These are phyloP conservation scores for Colletotrichum sp. DNA, from an alignment of 2,329 filamentous ascomycete genomes.

Conservation along the genomic window DNA sequence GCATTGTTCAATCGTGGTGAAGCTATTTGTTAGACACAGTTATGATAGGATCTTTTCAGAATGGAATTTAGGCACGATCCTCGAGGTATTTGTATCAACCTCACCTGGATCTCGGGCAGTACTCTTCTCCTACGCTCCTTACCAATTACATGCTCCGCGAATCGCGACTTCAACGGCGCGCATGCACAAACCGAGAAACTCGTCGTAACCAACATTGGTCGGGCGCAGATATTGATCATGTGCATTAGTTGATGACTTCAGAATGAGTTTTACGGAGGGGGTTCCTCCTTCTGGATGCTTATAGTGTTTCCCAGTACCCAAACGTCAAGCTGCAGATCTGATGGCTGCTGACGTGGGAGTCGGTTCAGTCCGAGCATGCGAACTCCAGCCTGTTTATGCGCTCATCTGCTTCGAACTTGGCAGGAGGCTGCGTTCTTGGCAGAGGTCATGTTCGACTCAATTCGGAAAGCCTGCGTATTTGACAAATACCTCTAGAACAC, in stretches of 20 bases:
- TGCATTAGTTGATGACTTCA: neutral
- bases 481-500: too few relatives aligned
- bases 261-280: neutral
- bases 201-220: too few relatives aligned
- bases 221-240: neutral
- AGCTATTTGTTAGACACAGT: accelerated
- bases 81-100: too few relatives aligned
- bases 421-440: neutral
- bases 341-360: neutral
- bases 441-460: neutral
- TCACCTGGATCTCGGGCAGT: accelerated
- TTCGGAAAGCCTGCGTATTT: neutral
- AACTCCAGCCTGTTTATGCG: accelerated
- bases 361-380: neutral
- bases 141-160: accelerated
- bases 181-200: accelerated
- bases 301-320: neutral
- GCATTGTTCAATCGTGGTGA: neutral
- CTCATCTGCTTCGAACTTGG: accelerated
- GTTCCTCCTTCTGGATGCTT: neutral
- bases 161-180: accelerated
- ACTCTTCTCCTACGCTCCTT: accelerated
- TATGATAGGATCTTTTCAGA: neutral
- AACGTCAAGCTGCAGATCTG: neutral
- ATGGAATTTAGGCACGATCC: too few relatives aligned